Evolutionary conservation across 148 eudicot species (phyloP), one percentile per base, ranked within the genome.

Genomic region (Vaccinium darrowii): DNA sequence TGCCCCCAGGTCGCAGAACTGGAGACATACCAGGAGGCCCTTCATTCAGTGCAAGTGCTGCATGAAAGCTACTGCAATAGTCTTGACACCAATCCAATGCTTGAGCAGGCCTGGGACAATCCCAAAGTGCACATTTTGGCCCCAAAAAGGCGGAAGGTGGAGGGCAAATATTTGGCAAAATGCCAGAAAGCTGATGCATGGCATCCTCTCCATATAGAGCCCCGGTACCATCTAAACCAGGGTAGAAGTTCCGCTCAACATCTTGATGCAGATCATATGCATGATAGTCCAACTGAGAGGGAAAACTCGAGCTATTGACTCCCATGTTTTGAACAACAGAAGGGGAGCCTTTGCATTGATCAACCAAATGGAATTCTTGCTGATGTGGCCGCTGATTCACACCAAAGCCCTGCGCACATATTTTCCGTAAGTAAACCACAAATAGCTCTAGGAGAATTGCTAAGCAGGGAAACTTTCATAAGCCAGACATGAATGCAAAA

Each of bases 111-210:
- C 99, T 89, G 18, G 94, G 94, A 84, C 99, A 97, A 85, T 97
- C 99, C 99, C 99, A 97, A 21, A 95, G 94, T 33, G 98, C 96
- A 89, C 98, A 95, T 88, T 95, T 94, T 82, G 98, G 99, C 36
- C 99, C 99, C 88, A 97, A 86, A 85, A 91, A 95, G 73, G 99
- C 99, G 79, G 98, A 90, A 52, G 99, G 98, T 73, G 99, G 95
- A 79, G 96, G 98, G 79, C 89, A 89, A 53, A 94, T 85, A 84
- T 85, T 90, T 43, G 93, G 93, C 76, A 91, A 86, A 80, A 87
- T 92, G 65, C 89, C 91, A 84, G 94, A 87, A n/a, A 89, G 85
- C 79, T 90, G 92, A 80, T 90, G 81, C 71, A 89, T 79, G 82
- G 84, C 81, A 73, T 94, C 93, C 83, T 92, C 92, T 8, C 87